A percentile compares a stretch with the other conserved stretches of the same genome.
These are phyloP conservation scores for Chenopodium quinoa DNA, from an alignment of 148 eudicot genomes.

Conservation along the genomic window DNA sequence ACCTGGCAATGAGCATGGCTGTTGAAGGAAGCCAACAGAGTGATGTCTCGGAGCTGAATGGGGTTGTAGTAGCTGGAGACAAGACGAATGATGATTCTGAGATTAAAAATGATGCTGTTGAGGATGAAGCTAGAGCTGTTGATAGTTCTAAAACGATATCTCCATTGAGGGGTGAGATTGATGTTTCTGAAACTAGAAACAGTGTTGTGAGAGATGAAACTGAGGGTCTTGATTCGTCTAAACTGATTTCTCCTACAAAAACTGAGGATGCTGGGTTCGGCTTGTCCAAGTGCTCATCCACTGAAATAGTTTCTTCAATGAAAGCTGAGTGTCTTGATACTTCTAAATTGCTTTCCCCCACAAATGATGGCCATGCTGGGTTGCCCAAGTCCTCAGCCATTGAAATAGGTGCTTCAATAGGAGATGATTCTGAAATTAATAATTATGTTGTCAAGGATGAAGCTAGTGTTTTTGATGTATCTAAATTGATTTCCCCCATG, in stretches of 20 bases:
- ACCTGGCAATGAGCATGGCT: conserved; percentile 22
- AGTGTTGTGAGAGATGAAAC: conserved; percentile 8
- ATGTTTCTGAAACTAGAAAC: conserved; percentile 5
- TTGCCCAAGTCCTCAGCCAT: background rate
- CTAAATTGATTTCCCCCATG: conserved; percentile 4
- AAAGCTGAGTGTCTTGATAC: background rate
- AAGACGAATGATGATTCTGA: conserved; percentile 22
- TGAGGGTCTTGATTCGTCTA: background rate
- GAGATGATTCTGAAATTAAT: conserved; percentile 1
- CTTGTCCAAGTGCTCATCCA: background rate
- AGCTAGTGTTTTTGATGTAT: conserved; percentile 7
- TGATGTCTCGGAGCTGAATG: conserved; percentile 13
- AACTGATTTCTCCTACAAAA: background rate
- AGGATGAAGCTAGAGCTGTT: conserved; percentile 16
- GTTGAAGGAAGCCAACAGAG: conserved; percentile 24
- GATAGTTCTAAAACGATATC: background rate
- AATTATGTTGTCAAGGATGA: conserved; percentile 6
- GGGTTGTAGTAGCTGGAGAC: conserved; percentile 24
- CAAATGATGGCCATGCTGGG: background rate
- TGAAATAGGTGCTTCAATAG: background rate
- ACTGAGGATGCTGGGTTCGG: background rate
- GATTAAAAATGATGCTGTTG: background rate
- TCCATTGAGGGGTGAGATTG: background rate
- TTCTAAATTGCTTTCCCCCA: background rate
- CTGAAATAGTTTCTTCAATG: background rate